Conservation (phyloP, 352 stramenopile genomes). For the Phytophthora hibernalis region DNA sequence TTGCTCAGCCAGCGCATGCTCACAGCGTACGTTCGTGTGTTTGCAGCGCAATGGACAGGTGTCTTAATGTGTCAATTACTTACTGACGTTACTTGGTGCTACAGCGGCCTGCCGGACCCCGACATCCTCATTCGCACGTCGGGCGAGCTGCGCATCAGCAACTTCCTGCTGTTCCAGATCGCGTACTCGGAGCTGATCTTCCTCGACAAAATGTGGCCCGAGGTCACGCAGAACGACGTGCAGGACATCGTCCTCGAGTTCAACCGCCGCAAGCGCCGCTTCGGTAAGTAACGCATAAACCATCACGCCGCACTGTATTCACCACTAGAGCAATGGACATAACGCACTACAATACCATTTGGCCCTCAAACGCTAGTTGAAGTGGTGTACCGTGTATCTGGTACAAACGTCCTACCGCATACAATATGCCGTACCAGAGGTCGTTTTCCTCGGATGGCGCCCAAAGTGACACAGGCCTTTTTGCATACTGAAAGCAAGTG, state of each 20-base stretch:
- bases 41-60: neutral
- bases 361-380: constrained; percentile 1
- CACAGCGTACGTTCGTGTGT: constrained; percentile 66
- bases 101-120: constrained; percentile 88
- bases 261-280: constrained; percentile 87
- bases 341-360: neutral
- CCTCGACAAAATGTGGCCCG: constrained; percentile 96
- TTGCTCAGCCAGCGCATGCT: constrained; percentile 79
- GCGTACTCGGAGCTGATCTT: constrained; percentile 97
- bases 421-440: neutral
- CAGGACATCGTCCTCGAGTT: constrained; percentile 84
- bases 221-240: constrained; percentile 90
- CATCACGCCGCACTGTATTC: neutral
- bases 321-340: constrained; percentile 19
- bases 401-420: neutral
- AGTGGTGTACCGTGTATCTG: neutral
- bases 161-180: constrained; percentile 97
- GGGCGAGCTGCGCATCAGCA: constrained; percentile 95
- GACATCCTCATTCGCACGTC: constrained; percentile 96
- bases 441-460: constrained; percentile 31
- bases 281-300: constrained; percentile 75
- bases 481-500: constrained; percentile 34
- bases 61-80: too few species aligned
- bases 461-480: constrained; percentile 16
- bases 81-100: neutral